Evolutionary conservation across 1,284 basidiomycete species (phyloP), one percentile per base, ranked within the genome.

Genomic region (Rhodotorula glutinis): DNA sequence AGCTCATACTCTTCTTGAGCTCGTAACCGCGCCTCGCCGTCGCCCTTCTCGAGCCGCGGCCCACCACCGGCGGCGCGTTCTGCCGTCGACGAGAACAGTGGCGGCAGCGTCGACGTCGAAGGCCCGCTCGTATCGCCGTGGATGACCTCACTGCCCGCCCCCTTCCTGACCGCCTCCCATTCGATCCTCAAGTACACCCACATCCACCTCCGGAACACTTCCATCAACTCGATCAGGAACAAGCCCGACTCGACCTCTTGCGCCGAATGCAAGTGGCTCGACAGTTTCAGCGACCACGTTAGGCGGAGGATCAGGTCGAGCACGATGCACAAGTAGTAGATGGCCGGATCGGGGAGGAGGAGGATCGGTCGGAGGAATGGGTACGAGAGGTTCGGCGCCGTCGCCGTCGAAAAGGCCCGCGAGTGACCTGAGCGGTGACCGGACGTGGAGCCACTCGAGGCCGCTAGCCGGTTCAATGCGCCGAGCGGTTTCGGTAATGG

Each of bases 141-240:
- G n/a, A 51, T 23, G 29, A 25, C 33, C 21, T 47, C 57, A n/a
- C 43, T 51, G 14, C 73, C 73, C 2, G 71, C 78, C 27, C 79
- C 78, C 76, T 81, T 81, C 67, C 85, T 89, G 60, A 92, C 86
- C 17, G 87, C 84, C 80, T 96, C 92, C 93, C 93, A 97, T 79
- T 99, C 96, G 33, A 98, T 86, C 25, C 96, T 85, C 73, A 98
- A 81, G 79, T 97, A 95, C 14, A 96, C 90, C 96, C 96, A 99
- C 79, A 95, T 85, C 90, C 92, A 97, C 72, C 96, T 80, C 60
- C 96, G 82, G 40, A 92, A 75, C 46, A 98, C 82, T 80, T 98
- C 96, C 52, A 94, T 85, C 55, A 91, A 83, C 80, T 99, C 94
- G 73, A 98, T 85, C 81, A 88, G 85, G 78, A 98, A 96, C 49